A percentile compares a stretch with the other conserved stretches of the same genome.
Conservation (phyloP, 2,329 filamentous ascomycete genomes). For the Tolypocladium sp. region DNA sequence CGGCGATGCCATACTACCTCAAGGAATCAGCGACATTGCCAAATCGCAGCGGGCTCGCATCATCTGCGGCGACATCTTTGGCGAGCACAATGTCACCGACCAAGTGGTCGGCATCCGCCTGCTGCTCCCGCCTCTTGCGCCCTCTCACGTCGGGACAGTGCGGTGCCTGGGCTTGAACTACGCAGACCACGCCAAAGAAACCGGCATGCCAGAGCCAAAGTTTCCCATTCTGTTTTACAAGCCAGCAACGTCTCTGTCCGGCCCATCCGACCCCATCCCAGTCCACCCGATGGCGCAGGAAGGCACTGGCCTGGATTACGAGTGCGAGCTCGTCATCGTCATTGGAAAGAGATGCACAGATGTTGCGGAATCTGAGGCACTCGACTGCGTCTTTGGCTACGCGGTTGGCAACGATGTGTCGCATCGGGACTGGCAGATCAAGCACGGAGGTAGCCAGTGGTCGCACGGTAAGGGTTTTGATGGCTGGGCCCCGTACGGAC, state of each 20-base stretch:
- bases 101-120: constrained; percentile 44
- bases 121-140: constrained; percentile 55
- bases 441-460: constrained; percentile 61
- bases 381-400: constrained; percentile 69
- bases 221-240: constrained; percentile 62
- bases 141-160: constrained; percentile 55
- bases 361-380: constrained; percentile 54
- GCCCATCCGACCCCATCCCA: constrained; percentile 57
- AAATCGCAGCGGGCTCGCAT: constrained; percentile 52
- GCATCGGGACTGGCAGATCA: constrained; percentile 67
- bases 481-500: constrained; percentile 66
- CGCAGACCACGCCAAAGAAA: constrained; percentile 60
- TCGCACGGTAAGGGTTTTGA: constrained; percentile 66
- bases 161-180: constrained; percentile 66
- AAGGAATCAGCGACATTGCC: constrained; percentile 49
- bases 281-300: constrained; percentile 58
- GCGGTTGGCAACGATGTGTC: constrained; percentile 72
- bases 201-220: constrained; percentile 58
- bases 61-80: constrained; percentile 58
- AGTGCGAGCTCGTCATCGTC: constrained; percentile 68
- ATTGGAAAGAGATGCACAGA: constrained; percentile 60
- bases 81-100: constrained; percentile 53
- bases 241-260: constrained; percentile 54
- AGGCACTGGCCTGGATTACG: constrained; percentile 62
- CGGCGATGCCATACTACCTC: constrained; percentile 62